Base-by-base conservation (phyloP, 805 yeast species). In the Myxozyma neglecta region DNA sequence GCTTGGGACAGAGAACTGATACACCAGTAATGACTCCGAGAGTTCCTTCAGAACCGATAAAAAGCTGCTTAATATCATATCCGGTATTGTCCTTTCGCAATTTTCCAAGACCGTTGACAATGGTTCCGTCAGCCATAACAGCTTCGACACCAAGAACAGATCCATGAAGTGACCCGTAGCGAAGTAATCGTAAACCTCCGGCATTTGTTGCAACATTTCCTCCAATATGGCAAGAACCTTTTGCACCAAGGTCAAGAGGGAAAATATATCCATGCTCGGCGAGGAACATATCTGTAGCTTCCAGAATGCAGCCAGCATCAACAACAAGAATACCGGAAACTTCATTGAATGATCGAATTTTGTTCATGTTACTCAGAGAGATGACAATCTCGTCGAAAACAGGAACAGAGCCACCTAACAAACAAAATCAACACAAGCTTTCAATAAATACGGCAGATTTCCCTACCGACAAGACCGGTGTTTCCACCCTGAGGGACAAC, bases 401-500 rank as follows among this genome's bases (percentile, higher is more conserved):
- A 0, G 97, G 97, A 18, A 86, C 84, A 5, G 96, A 88, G 4
- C 97, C 98, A 66, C 97, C 98, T 53, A 20, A n/a, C n/a, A 5
- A 13, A 9, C n/a, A 6, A 11, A 29, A 14, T 16, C 37, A 6
- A 20, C 18, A n/a, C 29, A 16, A 32, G 24, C 37, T 3, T 14
- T 13, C 18, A 42, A 20, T 18, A 40, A 3, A 43, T 1, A 11
- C 13, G 7, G n/a, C 10, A 16, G 11, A n/a, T 1, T 7, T 11
- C 43, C 56, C 34, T 24, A 53, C 58, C 61, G 46, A 92, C 98
- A 50, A 92, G 81, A 34, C 97, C 97, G 0, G 97, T 93, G 76
- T 93, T 92, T 69, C 98, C 98, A 72, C 97, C 97, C 76, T 93
- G 97, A 14, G 98, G 97, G 9, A 90, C 96, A 52, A 92, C 85